Evolutionary conservation across 108 stramenopile species (phyloP).

Genomic region (Stephanodiscus triporus): DNA sequence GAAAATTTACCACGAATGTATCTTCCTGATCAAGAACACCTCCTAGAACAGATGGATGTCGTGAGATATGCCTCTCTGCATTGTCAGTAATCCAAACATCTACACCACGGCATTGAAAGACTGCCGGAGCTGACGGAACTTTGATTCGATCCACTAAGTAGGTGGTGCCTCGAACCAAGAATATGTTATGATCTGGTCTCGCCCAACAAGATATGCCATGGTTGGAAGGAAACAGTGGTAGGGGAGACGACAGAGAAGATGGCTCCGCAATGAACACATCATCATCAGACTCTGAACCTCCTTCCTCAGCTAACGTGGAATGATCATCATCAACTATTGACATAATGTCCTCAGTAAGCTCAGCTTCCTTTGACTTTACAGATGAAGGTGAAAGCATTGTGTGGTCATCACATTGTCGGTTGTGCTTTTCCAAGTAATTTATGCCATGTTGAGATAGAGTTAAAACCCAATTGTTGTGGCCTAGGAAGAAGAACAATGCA

Average conservation of each 20-base stretch:
- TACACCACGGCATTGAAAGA: constrained; percentile 82
- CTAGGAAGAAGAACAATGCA: constrained; percentile 40
- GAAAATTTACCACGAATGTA: constrained; percentile 89
- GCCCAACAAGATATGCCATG: constrained; percentile 83
- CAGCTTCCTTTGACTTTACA: constrained; percentile 1
- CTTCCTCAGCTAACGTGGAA: constrained; percentile 49
- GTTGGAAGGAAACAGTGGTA: constrained; percentile 75
- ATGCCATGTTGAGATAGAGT: background rate
- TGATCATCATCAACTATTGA: constrained; percentile 33
- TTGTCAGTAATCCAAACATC: constrained; percentile 91
- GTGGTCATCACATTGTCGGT: background rate
- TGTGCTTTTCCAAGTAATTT: background rate
- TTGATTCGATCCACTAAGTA: constrained; percentile 86
- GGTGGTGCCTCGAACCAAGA: constrained; percentile 76
- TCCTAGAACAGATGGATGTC: constrained; percentile 83
- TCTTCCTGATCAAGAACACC: constrained; percentile 74
- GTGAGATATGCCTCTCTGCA: constrained; percentile 82
- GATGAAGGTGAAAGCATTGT: constrained; percentile 4
- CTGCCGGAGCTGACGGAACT: constrained; percentile 66
- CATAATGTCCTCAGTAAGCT: constrained; percentile 11
- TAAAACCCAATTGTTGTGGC: constrained; percentile 28
- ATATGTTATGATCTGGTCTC: constrained; percentile 67
- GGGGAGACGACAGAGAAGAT: constrained; percentile 61
- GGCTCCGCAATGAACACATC: constrained; percentile 27
- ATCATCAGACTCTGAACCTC: constrained; percentile 46